phyloP scores from a whole-genome alignment of 257 asterid species.

The Paraleonurus japonicus region DNA sequence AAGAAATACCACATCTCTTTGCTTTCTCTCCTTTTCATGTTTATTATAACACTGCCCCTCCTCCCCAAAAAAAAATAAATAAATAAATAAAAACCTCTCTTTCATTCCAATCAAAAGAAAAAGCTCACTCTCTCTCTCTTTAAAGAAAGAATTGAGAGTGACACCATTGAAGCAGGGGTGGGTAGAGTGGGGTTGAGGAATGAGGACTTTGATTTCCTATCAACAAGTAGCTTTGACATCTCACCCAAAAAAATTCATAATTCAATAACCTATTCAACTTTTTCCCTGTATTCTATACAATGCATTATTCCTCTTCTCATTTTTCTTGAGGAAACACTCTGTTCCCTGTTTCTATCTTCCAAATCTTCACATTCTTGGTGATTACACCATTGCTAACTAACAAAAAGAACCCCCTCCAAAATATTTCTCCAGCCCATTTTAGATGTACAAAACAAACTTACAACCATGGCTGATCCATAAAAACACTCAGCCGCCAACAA shows the following conservation, averaged over 20 bases:
- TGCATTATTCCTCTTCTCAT: conserved; percentile 32
- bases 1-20: conserved; percentile 31
- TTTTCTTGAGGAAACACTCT: conserved; percentile 27
- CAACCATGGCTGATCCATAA: conserved; percentile 27
- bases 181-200: neutral
- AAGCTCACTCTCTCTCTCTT: conserved; percentile 19
- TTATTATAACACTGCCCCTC: conserved; percentile 8
- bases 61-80: too few relatives aligned
- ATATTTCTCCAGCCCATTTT: conserved; percentile 20
- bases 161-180: too few relatives aligned
- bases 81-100: too few relatives aligned
- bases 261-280: conserved; percentile 22
- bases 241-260: conserved; percentile 23
- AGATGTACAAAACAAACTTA: conserved; percentile 29
- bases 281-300: conserved; percentile 40
- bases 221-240: conserved; percentile 21
- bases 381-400: conserved; percentile 13
- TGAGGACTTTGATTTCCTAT: conserved; percentile 7
- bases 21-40: conserved; percentile 52
- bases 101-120: conserved; percentile 30
- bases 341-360: conserved; percentile 32
- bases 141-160: conserved; percentile 11
- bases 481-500: conserved; percentile 27
- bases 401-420: conserved; percentile 16
- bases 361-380: conserved; percentile 24